Evolutionary conservation across 768 basidiomycete genomes (phyloP), one percentile per base, ranked within the genome.

Genomic region (Hebeloma cylindrosporum): DNA sequence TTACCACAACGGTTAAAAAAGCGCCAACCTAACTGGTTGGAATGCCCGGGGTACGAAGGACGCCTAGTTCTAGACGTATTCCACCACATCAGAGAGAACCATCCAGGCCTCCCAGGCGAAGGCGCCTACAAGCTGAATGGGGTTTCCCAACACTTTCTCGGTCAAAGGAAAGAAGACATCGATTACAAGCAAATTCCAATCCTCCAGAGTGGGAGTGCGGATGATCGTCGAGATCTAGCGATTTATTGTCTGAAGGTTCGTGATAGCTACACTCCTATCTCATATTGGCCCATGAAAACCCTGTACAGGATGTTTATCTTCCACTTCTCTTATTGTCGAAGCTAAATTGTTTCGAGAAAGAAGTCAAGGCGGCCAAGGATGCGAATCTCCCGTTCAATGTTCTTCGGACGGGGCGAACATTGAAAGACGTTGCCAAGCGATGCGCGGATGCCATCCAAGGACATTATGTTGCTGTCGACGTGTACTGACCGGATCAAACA

Each of bases 81-180:
- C 34, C 90, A 94, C 52, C 90, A 89, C 63, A 94, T 97, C 85
- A 91, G 94, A 55, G 82, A 94, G 50, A 90, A 94, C 61, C 83
- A 94, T 70, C 48, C 45, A 1, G 44, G 34, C 9, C 38, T 55
- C 2, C 23, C 40, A 21, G 95, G 94, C 57, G 68, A 93, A 2
- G 83, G 93, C 8, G 89, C 85, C 50, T 95, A 94, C 63, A 91
- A 92, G 13, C 82, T 97, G 56, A 93, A 94, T 62, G 83, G 88
- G 6, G 91, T 96, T 40, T 93, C 93, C 56, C 83, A 87, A 7
- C 86, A 90, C 53, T 96, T 95, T 63, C 72, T 98, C 3, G 89
- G 90, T 20, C 90, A 97, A 65, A 90, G 91, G 62, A 98, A 98
- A 63, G 95, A 96, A 61, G 93, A 95, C 49, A 91, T 97, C 17